Evolutionary conservation across 2,329 filamentous ascomycete species (phyloP), one percentile per base, ranked within the genome.

Genomic region (Xylariaceae sp.): DNA sequence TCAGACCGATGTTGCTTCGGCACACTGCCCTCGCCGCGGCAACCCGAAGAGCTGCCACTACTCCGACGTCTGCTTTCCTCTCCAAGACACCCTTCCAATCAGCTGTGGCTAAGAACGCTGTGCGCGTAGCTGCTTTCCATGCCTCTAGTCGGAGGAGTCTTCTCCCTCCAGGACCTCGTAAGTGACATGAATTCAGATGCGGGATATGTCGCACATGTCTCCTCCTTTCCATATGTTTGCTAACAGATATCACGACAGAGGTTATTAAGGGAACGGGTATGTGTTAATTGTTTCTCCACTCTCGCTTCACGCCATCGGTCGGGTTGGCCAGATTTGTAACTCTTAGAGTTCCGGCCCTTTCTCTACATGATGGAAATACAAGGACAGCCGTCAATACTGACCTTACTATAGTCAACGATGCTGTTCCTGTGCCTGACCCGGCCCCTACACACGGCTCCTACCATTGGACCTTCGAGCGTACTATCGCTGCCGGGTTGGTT

Each of bases 381-480:
- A 33, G 9, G 4, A n/a, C 13, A 15, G 9, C 27, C 13, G 3
- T 7, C 26, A 4, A 13, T 23, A 40, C 54, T 50, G 40, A 60
- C 13, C 18, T 27, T 4, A 3, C n/a, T 57, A 59, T 68, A 88
- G 91, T 92, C 71, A 99, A 99, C 77, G 92, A 97, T 69, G 84
- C 94, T 50, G 89, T 84, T 26, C 84, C 84, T 32, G 75, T 96
- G 20, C 92, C 92, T 39, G 71, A 83, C 18, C 76, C 90, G 47
- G 84, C 82, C 64, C 86, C 93, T 35, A 79, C 85, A 50, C 91
- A 99, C 77, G 94, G 94, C 66, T 95, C 89, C 75, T 99, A 97
- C 81, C 94, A 99, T 83, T 99, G 94, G 94, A 90, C 89, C 56
- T 96, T 96, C 69, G 94, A 99, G 81, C 92, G 91, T 70, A 72